These are phyloP conservation scores for Macrotyloma uniflorum DNA, from an alignment of 306 rosid genomes.

Conservation along the genomic window DNA sequence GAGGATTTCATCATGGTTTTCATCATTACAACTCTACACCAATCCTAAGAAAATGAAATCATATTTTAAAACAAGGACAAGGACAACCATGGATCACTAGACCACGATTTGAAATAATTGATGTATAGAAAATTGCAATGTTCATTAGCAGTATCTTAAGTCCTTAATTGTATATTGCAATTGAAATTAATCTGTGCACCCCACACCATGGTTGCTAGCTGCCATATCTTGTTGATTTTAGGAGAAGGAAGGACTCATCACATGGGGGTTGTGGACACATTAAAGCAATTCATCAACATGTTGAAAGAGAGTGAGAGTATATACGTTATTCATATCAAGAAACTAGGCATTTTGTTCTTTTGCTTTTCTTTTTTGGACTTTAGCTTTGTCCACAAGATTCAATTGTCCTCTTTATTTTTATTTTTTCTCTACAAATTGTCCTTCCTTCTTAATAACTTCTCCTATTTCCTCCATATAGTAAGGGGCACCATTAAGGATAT, in stretches of 20 bases:
- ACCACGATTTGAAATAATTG: constrained; percentile 32
- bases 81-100: constrained; percentile 26
- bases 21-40: constrained; percentile 34
- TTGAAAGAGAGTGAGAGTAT: constrained; percentile 26
- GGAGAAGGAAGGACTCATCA: constrained; percentile 31
- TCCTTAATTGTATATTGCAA: background rate
- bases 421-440: constrained; percentile 17
- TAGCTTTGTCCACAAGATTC: constrained; percentile 38
- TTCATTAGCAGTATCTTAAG: background rate
- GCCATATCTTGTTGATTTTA: background rate
- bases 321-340: constrained; percentile 14
- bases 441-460: background rate
- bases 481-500: background rate
- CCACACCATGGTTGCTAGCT: constrained; percentile 16
- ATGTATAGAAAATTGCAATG: background rate
- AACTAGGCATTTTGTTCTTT: constrained; percentile 45
- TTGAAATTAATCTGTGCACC: background rate
- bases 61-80: background rate
- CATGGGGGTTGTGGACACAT: constrained; percentile 45
- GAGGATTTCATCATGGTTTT: constrained; percentile 7
- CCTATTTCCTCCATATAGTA: constrained; percentile 13
- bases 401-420: constrained; percentile 21
- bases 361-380: constrained; percentile 37
- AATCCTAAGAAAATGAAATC: constrained; percentile 30
- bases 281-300: constrained; percentile 32